Evolutionary conservation across 495 filamentous ascomycete species (phyloP), one percentile per base, ranked within the genome.

Genomic region (Lasiosphaeris hirsuta): DNA sequence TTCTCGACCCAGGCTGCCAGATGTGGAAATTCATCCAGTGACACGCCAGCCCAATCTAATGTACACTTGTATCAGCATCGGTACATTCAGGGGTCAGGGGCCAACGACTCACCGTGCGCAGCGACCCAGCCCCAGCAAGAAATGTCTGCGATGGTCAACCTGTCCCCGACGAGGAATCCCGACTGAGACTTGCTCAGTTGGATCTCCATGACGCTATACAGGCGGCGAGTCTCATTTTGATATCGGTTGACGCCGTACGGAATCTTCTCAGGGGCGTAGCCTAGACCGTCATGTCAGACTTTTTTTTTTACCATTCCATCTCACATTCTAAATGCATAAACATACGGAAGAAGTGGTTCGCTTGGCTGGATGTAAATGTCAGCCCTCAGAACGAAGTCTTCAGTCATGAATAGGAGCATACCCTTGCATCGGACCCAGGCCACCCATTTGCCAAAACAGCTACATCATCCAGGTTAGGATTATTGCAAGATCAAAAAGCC

Each of bases 371-470:
- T 40, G 11, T 10, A 18, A 15, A 51, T 40, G 46, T 68, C 23
- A 70, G 60, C 42, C n/a, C n/a, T 10, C 18, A 7, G 37, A 53
- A 41, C 40, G n/a, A 54, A 30, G 15, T 47, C 5, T 11, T 47
- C 42, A 1, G 10, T 11, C 13, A 42, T 2, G 19, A 18, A 30
- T 1, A 13, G 23, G 15, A n/a, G 59, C 61, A 7, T 38, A 63
- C 52, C 88, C 90, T 69, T 96, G 92, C 91, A 96, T 96, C 10
- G 92, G 92, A 2, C 92, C 92, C 4, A 96, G 76, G 18, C 92
- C 92, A 1, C 88, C 88, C 75, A 78, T 78, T 59, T 79, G 75
- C 75, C 75, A 79, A 48, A 75, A 71, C 50, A 78, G 65, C 73
- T 77, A 59, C 50, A 0, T 51, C 57, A 36, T 7, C 15, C 4